A percentile compares a stretch with the other conserved stretches of the same genome.
These are phyloP conservation scores for Claviceps digitariae DNA, from an alignment of 2,329 filamentous ascomycete genomes.

Conservation along the genomic window DNA sequence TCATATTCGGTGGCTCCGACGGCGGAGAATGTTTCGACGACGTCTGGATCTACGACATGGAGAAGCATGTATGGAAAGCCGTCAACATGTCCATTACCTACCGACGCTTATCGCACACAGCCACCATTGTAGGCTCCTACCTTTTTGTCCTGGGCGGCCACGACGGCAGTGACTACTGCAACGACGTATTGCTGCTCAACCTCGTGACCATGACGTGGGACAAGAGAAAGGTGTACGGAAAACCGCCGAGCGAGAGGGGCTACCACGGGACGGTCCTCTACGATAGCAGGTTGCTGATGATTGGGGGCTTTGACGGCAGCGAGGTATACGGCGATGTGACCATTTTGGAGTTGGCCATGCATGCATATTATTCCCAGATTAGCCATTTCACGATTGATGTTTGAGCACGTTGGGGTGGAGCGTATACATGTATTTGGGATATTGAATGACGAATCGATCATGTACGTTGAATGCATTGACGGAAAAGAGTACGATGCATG, in stretches of 20 bases:
- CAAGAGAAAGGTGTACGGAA: conserved; percentile 48
- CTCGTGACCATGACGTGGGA: conserved; percentile 66
- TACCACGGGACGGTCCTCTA: conserved; percentile 55
- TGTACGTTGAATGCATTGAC: too few species aligned
- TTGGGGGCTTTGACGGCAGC: conserved; percentile 54
- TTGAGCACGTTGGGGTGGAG: conserved; percentile 16
- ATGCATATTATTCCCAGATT: conserved; percentile 61
- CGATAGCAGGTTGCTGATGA: conserved; percentile 49
- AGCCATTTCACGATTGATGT: conserved; percentile 60
- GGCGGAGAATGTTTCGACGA: conserved; percentile 61
- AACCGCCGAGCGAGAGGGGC: conserved; percentile 47
- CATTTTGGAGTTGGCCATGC: conserved; percentile 54
- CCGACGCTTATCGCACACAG: conserved; percentile 52
- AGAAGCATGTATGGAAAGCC: conserved; percentile 43
- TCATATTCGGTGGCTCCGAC: conserved; percentile 57
- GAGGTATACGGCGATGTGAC: conserved; percentile 57
- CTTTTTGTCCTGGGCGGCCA: conserved; percentile 58
- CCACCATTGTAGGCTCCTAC: conserved; percentile 56
- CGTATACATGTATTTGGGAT: too few species aligned
- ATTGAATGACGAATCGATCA: too few species aligned
- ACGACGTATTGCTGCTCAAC: conserved; percentile 55
- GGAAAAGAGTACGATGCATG: too few species aligned
- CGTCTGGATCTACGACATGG: conserved; percentile 60
- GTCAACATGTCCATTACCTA: conserved; percentile 48
- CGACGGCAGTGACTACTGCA: conserved; percentile 56